Evolutionary conservation across 2,329 filamentous ascomycete genomes (phyloP).

Genomic region (Rachicladosporium sp.): DNA sequence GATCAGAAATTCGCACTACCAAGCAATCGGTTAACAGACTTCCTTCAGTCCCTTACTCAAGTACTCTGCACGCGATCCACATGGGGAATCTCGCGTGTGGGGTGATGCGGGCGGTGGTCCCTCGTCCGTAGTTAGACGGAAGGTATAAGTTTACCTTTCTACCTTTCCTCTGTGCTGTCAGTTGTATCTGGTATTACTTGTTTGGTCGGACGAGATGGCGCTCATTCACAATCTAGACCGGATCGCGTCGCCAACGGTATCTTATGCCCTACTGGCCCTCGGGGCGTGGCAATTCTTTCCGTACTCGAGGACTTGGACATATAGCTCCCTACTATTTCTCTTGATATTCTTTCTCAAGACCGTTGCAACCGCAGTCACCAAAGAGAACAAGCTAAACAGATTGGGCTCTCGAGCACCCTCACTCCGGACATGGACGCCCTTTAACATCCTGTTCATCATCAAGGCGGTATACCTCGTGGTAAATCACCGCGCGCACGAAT

Average conservation of each 20-base stretch:
- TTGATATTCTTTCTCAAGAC: slow-evolving; percentile 10
- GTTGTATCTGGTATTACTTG: too few species aligned
- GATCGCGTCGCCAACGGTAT: slow-evolving; percentile 7
- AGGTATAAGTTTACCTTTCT: too few species aligned
- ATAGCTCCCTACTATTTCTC: slow-evolving; percentile 6
- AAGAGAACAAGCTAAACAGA: slow-evolving; percentile 26
- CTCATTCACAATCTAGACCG: slow-evolving; percentile 11
- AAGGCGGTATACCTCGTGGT: slow-evolving; percentile 37
- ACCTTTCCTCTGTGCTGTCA: too few species aligned
- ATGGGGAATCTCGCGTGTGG: too few species aligned
- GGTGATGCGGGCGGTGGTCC: too few species aligned
- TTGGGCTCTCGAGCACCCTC: slow-evolving; percentile 35
- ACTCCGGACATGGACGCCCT: slow-evolving; percentile 27
- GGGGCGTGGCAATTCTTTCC: slow-evolving; percentile 5
- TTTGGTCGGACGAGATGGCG: background rate
- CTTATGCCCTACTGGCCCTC: slow-evolving; percentile 5
- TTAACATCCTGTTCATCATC: slow-evolving; percentile 52
- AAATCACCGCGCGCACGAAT: slow-evolving; percentile 44
- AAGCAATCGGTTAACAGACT: too few species aligned
- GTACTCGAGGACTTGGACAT: slow-evolving; percentile 8
- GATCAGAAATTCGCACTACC: too few species aligned
- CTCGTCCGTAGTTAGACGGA: too few species aligned
- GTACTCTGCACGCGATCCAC: too few species aligned
- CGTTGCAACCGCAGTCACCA: slow-evolving; percentile 14
- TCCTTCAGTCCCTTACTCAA: too few species aligned